These are phyloP conservation scores for Candida ovalis DNA, from an alignment of 805 yeast species.

Conservation along the genomic window DNA sequence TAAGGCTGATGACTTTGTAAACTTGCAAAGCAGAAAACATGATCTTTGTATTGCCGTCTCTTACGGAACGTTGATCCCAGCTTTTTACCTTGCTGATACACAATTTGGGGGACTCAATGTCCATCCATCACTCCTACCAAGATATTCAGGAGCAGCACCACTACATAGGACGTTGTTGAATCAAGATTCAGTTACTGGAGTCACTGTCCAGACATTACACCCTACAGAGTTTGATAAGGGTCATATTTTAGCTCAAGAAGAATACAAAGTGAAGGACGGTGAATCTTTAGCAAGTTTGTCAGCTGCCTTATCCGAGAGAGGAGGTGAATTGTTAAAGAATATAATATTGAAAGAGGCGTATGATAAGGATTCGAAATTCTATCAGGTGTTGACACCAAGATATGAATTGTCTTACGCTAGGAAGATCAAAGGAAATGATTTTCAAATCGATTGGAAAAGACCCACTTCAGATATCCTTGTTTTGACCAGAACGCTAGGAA, in stretches of 20 bases:
- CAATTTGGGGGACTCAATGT: slow-evolving; percentile 77
- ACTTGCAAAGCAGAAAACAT: slow-evolving; percentile 31
- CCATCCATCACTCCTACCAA: slow-evolving; percentile 88
- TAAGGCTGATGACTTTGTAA: slow-evolving; percentile 33
- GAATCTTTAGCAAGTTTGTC: slow-evolving; percentile 48
- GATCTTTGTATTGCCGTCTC: slow-evolving; percentile 88
- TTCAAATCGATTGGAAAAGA: slow-evolving; percentile 46
- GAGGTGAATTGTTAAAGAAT: slow-evolving; percentile 53
- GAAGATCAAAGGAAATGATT: slow-evolving; percentile 43
- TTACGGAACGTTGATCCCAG: slow-evolving; percentile 80
- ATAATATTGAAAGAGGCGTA: slow-evolving; percentile 37
- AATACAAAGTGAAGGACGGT: slow-evolving; percentile 33
- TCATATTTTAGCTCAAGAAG: slow-evolving; percentile 56
- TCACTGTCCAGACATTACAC: slow-evolving; percentile 84
- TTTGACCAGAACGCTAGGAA: slow-evolving; percentile 51
- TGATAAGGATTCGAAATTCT: slow-evolving; percentile 13
- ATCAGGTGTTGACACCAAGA: slow-evolving; percentile 18
- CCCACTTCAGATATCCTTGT: slow-evolving; percentile 38
- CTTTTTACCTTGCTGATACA: slow-evolving; percentile 42
- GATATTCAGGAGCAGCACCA: slow-evolving; percentile 85
- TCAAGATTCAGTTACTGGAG: slow-evolving; percentile 66
- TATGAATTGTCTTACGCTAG: slow-evolving; percentile 51
- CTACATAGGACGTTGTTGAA: slow-evolving; percentile 74
- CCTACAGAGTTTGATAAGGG: slow-evolving; percentile 87
- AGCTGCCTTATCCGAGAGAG: slow-evolving; percentile 50